Evolutionary conservation across 305 asterid species (phyloP).

Genomic region (Ruellia speciosa): DNA sequence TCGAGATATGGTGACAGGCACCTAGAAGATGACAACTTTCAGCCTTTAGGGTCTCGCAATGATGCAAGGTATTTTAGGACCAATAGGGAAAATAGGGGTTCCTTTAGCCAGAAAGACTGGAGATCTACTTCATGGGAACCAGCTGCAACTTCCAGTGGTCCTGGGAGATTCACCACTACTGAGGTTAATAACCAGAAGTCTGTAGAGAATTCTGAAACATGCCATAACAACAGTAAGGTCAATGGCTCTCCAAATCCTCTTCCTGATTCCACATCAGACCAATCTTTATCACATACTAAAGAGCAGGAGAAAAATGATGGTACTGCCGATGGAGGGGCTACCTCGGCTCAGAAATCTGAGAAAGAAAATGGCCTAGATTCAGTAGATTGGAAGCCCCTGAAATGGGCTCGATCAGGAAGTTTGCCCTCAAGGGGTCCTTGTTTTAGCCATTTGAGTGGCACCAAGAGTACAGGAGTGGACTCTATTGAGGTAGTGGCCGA

Average conservation of each 20-base stretch:
- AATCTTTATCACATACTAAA: constrained; percentile 30
- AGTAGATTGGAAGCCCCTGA: constrained; percentile 70
- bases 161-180: constrained; percentile 38
- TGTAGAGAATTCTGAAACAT: constrained; percentile 41
- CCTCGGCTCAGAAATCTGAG: constrained; percentile 44
- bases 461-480: constrained; percentile 63
- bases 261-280: constrained; percentile 33
- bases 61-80: constrained; percentile 61
- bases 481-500: constrained; percentile 49
- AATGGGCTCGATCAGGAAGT: constrained; percentile 80
- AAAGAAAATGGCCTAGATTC: constrained; percentile 50
- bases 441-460: constrained; percentile 65
- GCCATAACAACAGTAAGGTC: constrained; percentile 25
- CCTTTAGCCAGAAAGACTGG: constrained; percentile 54
- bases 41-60: constrained; percentile 46
- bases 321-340: constrained; percentile 25
- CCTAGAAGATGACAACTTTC: constrained; percentile 55
- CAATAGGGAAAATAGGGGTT: constrained; percentile 60
- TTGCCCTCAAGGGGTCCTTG: constrained; percentile 73
- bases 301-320: constrained; percentile 41
- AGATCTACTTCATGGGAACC: constrained; percentile 48
- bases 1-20: constrained; percentile 64
- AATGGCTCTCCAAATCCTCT: constrained; percentile 32
- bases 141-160: constrained; percentile 35
- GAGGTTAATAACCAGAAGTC: constrained; percentile 44